phyloP scores from a whole-genome alignment of 208 protist species.

The Trypanosoma melophagium region DNA sequence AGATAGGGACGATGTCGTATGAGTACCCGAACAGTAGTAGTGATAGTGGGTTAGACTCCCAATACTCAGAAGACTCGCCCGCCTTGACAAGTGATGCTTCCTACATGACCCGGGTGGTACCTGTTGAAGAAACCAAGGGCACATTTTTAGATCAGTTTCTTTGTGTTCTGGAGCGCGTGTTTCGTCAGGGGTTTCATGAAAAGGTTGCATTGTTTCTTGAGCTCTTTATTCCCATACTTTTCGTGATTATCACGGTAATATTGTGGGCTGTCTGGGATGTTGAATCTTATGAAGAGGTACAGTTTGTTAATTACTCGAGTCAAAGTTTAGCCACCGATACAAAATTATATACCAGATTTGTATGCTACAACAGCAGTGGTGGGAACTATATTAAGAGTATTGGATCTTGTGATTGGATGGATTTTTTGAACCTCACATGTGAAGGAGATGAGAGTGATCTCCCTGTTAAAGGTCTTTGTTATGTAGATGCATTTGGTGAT shows the following conservation, averaged over 20 bases:
- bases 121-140: too few relatives aligned
- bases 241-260: slow-evolving; percentile 45
- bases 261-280: slow-evolving; percentile 39
- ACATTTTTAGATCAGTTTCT: slow-evolving; percentile 34
- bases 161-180: slow-evolving; percentile 40
- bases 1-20: too few relatives aligned
- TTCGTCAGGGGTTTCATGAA: slow-evolving; percentile 33
- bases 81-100: too few relatives aligned
- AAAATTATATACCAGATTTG: slow-evolving; percentile 26
- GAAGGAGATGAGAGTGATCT: slow-evolving; percentile 40
- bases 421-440: too few relatives aligned
- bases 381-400: too few relatives aligned
- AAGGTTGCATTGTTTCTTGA: slow-evolving; percentile 35
- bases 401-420: too few relatives aligned
- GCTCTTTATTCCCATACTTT: slow-evolving; percentile 48
- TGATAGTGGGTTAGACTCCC: too few relatives aligned
- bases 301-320: slow-evolving; percentile 36
- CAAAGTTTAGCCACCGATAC: slow-evolving; percentile 23
- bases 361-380: too few relatives aligned
- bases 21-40: too few relatives aligned
- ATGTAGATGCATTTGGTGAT: too few relatives aligned
- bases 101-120: too few relatives aligned
- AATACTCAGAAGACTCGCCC: too few relatives aligned
- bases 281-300: slow-evolving; percentile 21
- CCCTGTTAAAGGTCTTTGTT: slow-evolving; percentile 44